Evolutionary conservation across 2,329 filamentous ascomycete genomes (phyloP).

Genomic region (Fusarium chaquense): DNA sequence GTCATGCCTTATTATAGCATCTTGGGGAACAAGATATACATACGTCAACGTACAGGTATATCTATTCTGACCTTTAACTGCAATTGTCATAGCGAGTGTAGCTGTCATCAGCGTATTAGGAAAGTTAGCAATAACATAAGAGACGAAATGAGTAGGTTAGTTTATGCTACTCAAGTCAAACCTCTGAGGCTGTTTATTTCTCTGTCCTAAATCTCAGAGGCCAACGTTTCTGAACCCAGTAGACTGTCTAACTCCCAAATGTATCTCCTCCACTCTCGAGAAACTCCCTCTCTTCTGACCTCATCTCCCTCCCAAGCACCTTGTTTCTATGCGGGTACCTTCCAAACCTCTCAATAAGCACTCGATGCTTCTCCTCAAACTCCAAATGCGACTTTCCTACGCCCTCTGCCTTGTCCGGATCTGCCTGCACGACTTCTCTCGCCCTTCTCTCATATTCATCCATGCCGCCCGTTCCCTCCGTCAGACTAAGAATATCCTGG

Average conservation of each 20-base stretch:
- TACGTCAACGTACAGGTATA: too few relatives aligned
- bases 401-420: slow-evolving; percentile 45
- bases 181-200: too few relatives aligned
- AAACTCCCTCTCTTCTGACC: slow-evolving; percentile 63
- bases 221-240: too few relatives aligned
- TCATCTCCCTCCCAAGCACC: slow-evolving; percentile 61
- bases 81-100: too few relatives aligned
- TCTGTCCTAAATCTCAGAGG: too few relatives aligned
- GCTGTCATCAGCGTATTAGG: too few relatives aligned
- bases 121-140: too few relatives aligned
- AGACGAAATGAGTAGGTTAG: too few relatives aligned
- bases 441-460: slow-evolving; percentile 48
- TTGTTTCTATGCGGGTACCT: slow-evolving; percentile 70
- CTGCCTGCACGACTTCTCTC: slow-evolving; percentile 43
- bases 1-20: neutral
- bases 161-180: too few relatives aligned
- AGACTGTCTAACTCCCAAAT: slow-evolving; percentile 44
- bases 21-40: neutral
- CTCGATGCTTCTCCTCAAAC: slow-evolving; percentile 60
- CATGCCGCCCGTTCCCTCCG: slow-evolving; percentile 38
- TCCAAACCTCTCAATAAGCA: slow-evolving; percentile 66
- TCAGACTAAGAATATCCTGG: slow-evolving; percentile 51
- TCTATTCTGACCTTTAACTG: too few relatives aligned
- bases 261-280: slow-evolving; percentile 59
- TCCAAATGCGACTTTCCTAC: slow-evolving; percentile 44